A percentile compares a stretch with the other conserved stretches of the same genome.
phyloP scores from a whole-genome alignment of 1,139 yeast genomes.

The Pneumocystis sp. region DNA sequence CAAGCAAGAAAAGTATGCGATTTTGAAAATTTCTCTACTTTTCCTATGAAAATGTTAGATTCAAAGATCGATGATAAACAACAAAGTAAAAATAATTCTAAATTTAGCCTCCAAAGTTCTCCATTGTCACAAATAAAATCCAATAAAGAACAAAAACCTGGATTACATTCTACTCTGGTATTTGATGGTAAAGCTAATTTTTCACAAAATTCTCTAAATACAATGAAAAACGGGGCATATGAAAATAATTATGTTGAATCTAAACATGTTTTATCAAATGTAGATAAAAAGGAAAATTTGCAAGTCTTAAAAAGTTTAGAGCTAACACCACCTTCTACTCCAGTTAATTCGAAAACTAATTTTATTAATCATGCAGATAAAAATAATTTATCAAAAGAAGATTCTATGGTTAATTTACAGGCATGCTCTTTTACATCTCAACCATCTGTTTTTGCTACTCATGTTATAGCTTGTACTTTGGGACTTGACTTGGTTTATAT shows the following conservation, averaged over 20 bases:
- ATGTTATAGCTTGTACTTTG: constrained; percentile 11
- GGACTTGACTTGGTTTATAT: constrained; percentile 10
- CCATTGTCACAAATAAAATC: neutral
- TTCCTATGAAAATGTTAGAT: neutral
- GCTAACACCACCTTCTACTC: neutral
- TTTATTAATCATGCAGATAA: neutral
- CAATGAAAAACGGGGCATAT: neutral
- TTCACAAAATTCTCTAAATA: neutral
- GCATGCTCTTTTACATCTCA: neutral
- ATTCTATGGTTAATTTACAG: neutral
- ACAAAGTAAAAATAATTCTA: neutral
- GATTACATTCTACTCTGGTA: neutral
- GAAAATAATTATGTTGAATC: neutral
- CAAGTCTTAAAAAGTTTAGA: neutral
- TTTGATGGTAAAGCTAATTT: neutral
- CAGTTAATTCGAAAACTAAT: neutral
- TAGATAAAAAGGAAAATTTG: neutral
- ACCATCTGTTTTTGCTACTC: constrained; percentile 5
- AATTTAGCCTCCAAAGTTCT: neutral
- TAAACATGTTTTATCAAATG: neutral
- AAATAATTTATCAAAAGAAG: neutral
- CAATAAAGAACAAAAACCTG: neutral
- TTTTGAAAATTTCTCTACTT: neutral
- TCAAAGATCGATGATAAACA: neutral
- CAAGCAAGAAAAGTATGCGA: neutral